These are phyloP conservation scores for Poa annua DNA, from an alignment of 176 grass and related monocot genomes.

Conservation along the genomic window DNA sequence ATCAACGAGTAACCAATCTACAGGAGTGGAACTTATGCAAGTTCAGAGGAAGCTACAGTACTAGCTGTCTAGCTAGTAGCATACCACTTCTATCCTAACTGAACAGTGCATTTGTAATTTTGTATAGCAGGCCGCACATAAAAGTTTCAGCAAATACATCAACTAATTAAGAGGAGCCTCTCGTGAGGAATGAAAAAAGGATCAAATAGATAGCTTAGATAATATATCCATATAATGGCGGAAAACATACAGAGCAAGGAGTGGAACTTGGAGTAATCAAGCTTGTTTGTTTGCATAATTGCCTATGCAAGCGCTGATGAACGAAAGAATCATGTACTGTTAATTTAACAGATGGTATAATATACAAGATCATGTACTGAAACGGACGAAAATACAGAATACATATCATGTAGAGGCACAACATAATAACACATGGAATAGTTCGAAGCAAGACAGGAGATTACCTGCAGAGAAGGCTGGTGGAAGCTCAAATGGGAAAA, in stretches of 20 bases:
- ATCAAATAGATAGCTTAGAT: not conserved
- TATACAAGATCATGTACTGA: too few relatives aligned
- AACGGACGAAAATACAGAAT: not conserved
- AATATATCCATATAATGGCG: not conserved
- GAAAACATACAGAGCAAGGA: not conserved
- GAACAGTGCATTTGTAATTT: not conserved
- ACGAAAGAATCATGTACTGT: too few relatives aligned
- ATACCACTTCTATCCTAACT: not conserved
- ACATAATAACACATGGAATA: not conserved
- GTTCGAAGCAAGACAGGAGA: not conserved
- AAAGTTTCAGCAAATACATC: not conserved
- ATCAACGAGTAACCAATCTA: not conserved
- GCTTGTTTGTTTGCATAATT: not conserved
- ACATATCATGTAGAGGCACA: not conserved
- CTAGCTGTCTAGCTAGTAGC: not conserved
- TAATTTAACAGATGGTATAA: too few relatives aligned
- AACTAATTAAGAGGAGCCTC: not conserved
- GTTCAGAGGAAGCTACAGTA: not conserved
- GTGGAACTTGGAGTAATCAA: not conserved
- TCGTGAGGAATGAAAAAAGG: not conserved
- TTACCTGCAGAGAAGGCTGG: not conserved
- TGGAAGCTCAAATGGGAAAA: slow-evolving; percentile 18
- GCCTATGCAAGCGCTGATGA: not conserved
- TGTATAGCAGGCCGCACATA: not conserved
- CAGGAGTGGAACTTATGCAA: not conserved